These are phyloP conservation scores for Quillaja saponaria DNA, from an alignment of 306 rosid species.

Conservation along the genomic window DNA sequence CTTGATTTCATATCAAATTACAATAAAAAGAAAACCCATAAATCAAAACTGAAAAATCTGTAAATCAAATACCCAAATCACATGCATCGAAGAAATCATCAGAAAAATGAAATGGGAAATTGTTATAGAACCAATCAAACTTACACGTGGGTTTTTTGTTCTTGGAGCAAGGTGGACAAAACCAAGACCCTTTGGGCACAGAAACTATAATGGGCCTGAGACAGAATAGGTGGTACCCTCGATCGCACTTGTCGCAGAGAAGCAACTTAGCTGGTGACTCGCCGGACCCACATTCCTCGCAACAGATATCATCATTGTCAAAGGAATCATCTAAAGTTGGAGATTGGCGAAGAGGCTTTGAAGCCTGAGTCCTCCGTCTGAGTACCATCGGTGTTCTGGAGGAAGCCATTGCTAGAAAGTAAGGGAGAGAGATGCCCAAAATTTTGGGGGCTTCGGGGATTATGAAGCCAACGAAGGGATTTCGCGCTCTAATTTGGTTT, in stretches of 20 bases:
- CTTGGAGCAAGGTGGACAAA: conserved; percentile 64
- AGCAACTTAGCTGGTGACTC: conserved; percentile 60
- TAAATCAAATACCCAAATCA: not conserved
- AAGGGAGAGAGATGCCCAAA: not conserved
- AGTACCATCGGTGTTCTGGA: conserved; percentile 28
- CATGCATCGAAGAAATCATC: not conserved
- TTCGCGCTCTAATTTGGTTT: conserved; percentile 38
- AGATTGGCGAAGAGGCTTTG: conserved; percentile 34
- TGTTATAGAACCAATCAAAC: not conserved
- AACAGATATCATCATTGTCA: conserved; percentile 32
- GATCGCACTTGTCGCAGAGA: conserved; percentile 77
- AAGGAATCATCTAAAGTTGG: not conserved
- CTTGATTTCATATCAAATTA: not conserved
- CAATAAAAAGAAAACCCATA: not conserved
- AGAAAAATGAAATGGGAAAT: not conserved
- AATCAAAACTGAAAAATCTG: not conserved
- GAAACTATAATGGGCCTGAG: conserved; percentile 64
- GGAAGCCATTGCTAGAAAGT: conserved; percentile 21
- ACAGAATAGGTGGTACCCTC: conserved; percentile 77
- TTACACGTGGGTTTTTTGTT: conserved; percentile 53
- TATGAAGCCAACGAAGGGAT: conserved; percentile 18
- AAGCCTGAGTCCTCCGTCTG: conserved; percentile 62
- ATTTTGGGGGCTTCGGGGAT: not conserved
- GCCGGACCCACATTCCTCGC: conserved; percentile 63
- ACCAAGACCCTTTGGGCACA: conserved; percentile 78